Evolutionary conservation across 2,329 filamentous ascomycete species (phyloP).

Genomic region (Phoma sp.): DNA sequence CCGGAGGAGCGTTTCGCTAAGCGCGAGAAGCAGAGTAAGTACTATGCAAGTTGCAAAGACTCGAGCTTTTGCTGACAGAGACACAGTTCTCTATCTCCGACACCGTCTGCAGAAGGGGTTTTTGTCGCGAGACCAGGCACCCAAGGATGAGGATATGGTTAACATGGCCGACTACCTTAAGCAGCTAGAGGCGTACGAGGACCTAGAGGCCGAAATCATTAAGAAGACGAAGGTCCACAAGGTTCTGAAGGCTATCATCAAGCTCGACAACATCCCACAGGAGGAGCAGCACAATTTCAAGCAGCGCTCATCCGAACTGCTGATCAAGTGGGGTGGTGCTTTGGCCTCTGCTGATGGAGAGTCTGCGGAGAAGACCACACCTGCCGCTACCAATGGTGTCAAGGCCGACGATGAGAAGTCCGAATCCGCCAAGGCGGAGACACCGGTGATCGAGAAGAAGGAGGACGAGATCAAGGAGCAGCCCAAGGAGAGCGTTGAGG

Average conservation of each 20-base stretch:
- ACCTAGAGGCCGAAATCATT: slow-evolving; percentile 89
- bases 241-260: slow-evolving; percentile 92
- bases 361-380: slow-evolving; percentile 16
- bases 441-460: slow-evolving; percentile 47
- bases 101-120: slow-evolving; percentile 96
- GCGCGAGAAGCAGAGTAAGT: slow-evolving; percentile 63
- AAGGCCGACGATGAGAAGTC: slow-evolving; percentile 47
- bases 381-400: slow-evolving; percentile 37
- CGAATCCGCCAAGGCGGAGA: slow-evolving; percentile 35
- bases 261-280: slow-evolving; percentile 76
- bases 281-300: slow-evolving; percentile 93
- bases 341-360: slow-evolving; percentile 53
- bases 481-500: slow-evolving; percentile 3
- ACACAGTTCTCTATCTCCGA: slow-evolving; percentile 81
- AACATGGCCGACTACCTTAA: slow-evolving; percentile 77
- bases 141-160: slow-evolving; percentile 85
- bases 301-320: slow-evolving; percentile 75
- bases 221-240: slow-evolving; percentile 97
- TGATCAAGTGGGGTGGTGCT: slow-evolving; percentile 89
- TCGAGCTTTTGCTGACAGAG: slow-evolving; percentile 5
- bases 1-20: slow-evolving; percentile 62
- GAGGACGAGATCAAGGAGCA: slow-evolving; percentile 32
- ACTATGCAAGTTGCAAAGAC: not conserved
- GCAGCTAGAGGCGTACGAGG: slow-evolving; percentile 79
- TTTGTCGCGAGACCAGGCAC: slow-evolving; percentile 79